Percentiles rank a stretch among this genome's conserved stretches.
phyloP scores from a whole-genome alignment of 2,329 filamentous ascomycete species.

The Cercospora brassicicola region DNA sequence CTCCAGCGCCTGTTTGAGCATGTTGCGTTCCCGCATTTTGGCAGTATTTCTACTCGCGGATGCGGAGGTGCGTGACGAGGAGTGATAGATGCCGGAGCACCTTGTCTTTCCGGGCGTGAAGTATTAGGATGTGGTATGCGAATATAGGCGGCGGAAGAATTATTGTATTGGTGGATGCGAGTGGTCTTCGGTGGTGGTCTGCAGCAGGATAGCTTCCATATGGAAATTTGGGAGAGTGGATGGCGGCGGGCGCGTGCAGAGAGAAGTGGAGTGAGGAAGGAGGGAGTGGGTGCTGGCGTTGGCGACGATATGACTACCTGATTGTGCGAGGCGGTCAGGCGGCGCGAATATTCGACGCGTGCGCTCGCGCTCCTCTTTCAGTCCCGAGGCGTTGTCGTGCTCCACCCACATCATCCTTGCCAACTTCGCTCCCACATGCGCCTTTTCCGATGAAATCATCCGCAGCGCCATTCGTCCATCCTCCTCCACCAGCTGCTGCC shows the following conservation, averaged over 20 bases:
- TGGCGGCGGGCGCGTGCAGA: not conserved
- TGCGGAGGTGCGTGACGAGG: not conserved
- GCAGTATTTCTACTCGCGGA: not conserved
- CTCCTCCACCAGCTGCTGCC: not conserved
- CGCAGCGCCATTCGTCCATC: not conserved
- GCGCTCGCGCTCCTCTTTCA: not conserved
- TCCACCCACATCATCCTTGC: not conserved
- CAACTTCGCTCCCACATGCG: not conserved
- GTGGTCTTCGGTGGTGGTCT: conserved; percentile 10
- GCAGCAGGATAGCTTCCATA: conserved; percentile 9
- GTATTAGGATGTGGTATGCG: not conserved
- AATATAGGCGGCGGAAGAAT: not conserved
- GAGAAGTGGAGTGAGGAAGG: not conserved
- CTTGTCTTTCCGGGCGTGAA: not conserved
- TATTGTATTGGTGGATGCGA: conserved; percentile 29
- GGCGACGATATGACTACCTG: not conserved
- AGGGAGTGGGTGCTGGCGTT: not conserved
- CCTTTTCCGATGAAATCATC: not conserved
- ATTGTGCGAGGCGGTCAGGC: not conserved
- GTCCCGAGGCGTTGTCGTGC: not conserved
- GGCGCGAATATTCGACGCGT: not conserved
- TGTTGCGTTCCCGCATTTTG: conserved; percentile 30
- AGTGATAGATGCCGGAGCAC: not conserved
- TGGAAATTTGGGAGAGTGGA: not conserved
- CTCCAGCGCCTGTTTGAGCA: conserved; percentile 67